Base-by-base conservation (phyloP, 768 basidiomycete species). In the Hygrocybe coccinea region DNA sequence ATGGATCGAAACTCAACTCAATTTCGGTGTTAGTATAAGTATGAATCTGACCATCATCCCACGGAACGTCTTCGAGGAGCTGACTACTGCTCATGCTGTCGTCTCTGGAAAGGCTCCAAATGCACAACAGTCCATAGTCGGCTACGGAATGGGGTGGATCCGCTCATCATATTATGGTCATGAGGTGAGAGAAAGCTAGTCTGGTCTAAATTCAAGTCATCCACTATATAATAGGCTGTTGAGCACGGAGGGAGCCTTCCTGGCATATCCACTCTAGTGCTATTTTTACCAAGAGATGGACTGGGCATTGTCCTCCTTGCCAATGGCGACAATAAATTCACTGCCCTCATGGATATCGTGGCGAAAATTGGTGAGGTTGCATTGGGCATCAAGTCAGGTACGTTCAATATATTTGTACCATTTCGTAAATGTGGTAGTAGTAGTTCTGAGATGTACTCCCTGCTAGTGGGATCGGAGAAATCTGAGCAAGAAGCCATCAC, bases 111-210 rank as follows among this genome's bases (percentile, higher is more conserved):
- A 59, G 1, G 59, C 60, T 12, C 54, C 63, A 1, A 50, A 62
- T 1, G 60, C 61, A 5, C n/a, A 11, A 22, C 11, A 59, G 0
- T 74, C 76, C 1, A 59, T 74, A 36, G 12, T 38, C 1, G 73
- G 67, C 5, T 80, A 79, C 58, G 76, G 74, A 2, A 59, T 76
- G 61, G 78, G 79, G 3, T 79, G 77, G 77, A 34, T n/a, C 38
- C 66, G 73, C 6, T 46, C 15, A 6, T 70, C 77, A 1, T 76
- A 74, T 51, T 65, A 63, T 1, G 78, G 73, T 0, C 73, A 77
- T 51, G 71, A 77, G 24, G 76, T 78, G 56, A 41, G 65, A 46
- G 21, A n/a, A n/a, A n/a, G n/a, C n/a, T n/a, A n/a, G n/a, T n/a
- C 22, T 47, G 36, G 25, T 15, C 33, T 17, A 14, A n/a, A 9